phyloP scores from a whole-genome alignment of 257 asterid genomes.

The Cynanchum wilfordii region DNA sequence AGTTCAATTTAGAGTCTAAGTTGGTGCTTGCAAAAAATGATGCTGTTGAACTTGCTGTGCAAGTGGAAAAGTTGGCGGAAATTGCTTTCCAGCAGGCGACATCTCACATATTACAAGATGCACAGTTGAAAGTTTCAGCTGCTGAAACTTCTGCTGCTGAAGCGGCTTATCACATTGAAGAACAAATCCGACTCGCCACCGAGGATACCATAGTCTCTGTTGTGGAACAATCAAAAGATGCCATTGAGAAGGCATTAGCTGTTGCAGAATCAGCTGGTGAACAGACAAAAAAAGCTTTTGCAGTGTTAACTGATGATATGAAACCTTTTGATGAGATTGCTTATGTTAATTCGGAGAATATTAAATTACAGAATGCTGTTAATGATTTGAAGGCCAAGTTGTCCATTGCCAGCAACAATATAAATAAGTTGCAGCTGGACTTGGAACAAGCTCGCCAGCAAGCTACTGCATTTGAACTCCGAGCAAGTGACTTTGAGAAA shows the following conservation, averaged over 20 bases:
- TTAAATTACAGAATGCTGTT: conserved; percentile 27
- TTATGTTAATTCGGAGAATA: conserved; percentile 23
- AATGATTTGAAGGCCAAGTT: conserved; percentile 27
- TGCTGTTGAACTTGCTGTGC: conserved; percentile 45
- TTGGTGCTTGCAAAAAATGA: conserved; percentile 40
- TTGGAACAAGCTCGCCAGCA: conserved; percentile 26
- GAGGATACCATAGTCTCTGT: conserved; percentile 30
- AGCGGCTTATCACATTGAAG: conserved; percentile 37
- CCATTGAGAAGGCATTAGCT: conserved; percentile 39
- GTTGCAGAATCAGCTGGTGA: conserved; percentile 36
- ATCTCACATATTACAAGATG: conserved; percentile 40
- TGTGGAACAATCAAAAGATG: conserved; percentile 34
- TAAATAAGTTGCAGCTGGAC: conserved; percentile 27
- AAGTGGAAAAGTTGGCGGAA: conserved; percentile 40
- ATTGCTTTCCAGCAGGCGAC: conserved; percentile 42
- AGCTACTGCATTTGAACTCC: conserved; percentile 25
- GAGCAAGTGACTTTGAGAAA: conserved; percentile 27
- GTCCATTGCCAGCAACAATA: conserved; percentile 19
- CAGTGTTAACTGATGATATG: conserved; percentile 25
- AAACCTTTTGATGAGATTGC: conserved; percentile 26
- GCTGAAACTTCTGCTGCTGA: conserved; percentile 40
- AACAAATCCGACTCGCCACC: conserved; percentile 30
- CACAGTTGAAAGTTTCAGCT: conserved; percentile 33
- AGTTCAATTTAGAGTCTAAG: conserved; percentile 32
- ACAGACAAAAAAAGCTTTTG: conserved; percentile 28